Conservation (phyloP, 257 asterid species). For the Orobanche coerulescens region DNA sequence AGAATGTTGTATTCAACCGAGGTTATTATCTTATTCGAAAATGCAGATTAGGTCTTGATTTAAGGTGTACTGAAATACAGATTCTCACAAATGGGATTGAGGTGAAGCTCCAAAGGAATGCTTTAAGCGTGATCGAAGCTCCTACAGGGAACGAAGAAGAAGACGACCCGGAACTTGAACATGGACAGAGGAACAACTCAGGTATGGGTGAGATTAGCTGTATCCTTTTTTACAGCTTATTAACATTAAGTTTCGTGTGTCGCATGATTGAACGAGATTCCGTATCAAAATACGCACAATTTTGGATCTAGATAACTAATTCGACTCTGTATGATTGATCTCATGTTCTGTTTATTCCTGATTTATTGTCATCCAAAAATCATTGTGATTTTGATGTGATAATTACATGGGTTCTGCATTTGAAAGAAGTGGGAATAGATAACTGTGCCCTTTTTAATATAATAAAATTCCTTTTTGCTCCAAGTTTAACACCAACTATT, state of each 20-base stretch:
- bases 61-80: slow-evolving; percentile 26
- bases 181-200: slow-evolving; percentile 50
- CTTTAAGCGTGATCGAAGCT: slow-evolving; percentile 66
- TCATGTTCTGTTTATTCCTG: not conserved
- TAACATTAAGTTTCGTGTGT: not conserved
- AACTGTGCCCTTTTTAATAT: too few species aligned
- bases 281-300: not conserved
- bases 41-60: not conserved
- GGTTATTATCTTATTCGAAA: not conserved
- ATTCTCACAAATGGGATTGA: slow-evolving; percentile 79
- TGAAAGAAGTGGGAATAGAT: too few species aligned
- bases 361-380: not conserved
- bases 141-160: slow-evolving; percentile 81
- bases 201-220: slow-evolving; percentile 33
- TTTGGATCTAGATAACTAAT: not conserved
- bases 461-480: too few species aligned
- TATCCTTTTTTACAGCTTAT: not conserved
- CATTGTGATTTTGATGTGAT: not conserved
- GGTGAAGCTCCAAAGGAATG: slow-evolving; percentile 76
- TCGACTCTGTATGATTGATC: not conserved
- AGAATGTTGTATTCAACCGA: not conserved
- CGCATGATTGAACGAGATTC: not conserved
- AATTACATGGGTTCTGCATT: not conserved
- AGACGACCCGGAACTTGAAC: slow-evolving; percentile 54
- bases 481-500: too few species aligned